These are phyloP conservation scores for Blastobotrys ciferrii DNA, from an alignment of 1,139 yeast genomes.

Conservation along the genomic window DNA sequence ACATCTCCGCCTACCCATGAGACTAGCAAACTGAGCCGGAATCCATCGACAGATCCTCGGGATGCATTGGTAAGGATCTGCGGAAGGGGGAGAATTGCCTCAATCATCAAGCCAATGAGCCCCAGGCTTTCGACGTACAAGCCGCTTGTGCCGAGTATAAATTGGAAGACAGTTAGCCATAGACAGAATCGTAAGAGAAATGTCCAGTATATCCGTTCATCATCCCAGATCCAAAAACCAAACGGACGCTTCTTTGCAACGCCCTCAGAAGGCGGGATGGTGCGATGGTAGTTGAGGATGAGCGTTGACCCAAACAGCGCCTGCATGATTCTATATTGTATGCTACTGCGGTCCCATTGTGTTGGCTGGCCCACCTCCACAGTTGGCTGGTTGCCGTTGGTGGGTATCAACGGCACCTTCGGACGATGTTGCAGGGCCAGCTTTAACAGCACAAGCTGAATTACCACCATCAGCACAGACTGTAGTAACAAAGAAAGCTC, in stretches of 20 bases:
- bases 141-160: conserved; percentile 41
- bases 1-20: conserved; percentile 91
- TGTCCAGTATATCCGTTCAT: conserved; percentile 61
- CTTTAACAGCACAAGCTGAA: conserved; percentile 63
- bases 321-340: not conserved
- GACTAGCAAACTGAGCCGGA: conserved; percentile 66
- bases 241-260: conserved; percentile 39
- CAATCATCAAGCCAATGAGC: conserved; percentile 68
- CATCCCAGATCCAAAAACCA: conserved; percentile 84
- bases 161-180: conserved; percentile 45
- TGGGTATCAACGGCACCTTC: conserved; percentile 1
- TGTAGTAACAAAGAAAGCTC: conserved; percentile 74
- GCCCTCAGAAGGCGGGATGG: not conserved
- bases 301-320: conserved; percentile 11
- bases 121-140: conserved; percentile 63
- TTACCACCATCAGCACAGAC: conserved; percentile 71
- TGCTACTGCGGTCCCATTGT: not conserved
- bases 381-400: not conserved
- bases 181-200: conserved; percentile 53
- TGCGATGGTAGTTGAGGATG: not conserved
- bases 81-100: conserved; percentile 82
- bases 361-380: not conserved
- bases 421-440: conserved; percentile 62
- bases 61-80: conserved; percentile 74
- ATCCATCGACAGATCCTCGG: conserved; percentile 70